These are phyloP conservation scores for Mortierella sp. DNA, from an alignment of 371 early-diverging fungal species.

Conservation along the genomic window DNA sequence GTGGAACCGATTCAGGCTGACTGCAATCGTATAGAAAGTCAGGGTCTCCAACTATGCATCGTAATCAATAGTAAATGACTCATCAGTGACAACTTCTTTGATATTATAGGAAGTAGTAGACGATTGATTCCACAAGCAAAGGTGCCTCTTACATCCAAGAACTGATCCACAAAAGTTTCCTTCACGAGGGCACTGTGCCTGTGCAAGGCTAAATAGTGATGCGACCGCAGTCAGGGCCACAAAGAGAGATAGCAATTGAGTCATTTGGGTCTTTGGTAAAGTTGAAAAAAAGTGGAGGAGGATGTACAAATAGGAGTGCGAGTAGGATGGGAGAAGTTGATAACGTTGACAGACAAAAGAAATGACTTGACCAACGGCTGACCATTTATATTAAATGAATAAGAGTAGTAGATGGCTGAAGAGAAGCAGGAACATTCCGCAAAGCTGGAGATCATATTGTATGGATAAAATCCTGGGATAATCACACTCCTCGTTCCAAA, in stretches of 20 bases:
- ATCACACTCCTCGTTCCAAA: too few relatives aligned
- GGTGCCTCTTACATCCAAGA: not conserved
- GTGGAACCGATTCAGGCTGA: not conserved
- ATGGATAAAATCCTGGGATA: too few relatives aligned
- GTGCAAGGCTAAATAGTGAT: not conserved
- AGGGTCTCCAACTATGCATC: not conserved
- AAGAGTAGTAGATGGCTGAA: not conserved
- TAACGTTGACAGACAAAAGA: too few relatives aligned
- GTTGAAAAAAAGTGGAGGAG: not conserved
- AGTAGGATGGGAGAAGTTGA: too few relatives aligned
- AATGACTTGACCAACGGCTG: not conserved
- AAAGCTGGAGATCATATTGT: not conserved
- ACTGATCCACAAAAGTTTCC: constrained; percentile 1
- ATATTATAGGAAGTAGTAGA: not conserved
- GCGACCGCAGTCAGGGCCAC: not conserved
- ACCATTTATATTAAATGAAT: not conserved
- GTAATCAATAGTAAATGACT: not conserved
- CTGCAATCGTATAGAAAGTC: not conserved
- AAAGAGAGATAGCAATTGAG: not conserved
- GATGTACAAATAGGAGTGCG: not conserved
- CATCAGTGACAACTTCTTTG: not conserved
- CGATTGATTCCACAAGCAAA: not conserved
- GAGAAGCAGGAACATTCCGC: too few relatives aligned
- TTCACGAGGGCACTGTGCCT: not conserved
- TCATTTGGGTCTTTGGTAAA: not conserved